Conservation (phyloP, 129 eudicot genomes). For the Artemisia tridentata region DNA sequence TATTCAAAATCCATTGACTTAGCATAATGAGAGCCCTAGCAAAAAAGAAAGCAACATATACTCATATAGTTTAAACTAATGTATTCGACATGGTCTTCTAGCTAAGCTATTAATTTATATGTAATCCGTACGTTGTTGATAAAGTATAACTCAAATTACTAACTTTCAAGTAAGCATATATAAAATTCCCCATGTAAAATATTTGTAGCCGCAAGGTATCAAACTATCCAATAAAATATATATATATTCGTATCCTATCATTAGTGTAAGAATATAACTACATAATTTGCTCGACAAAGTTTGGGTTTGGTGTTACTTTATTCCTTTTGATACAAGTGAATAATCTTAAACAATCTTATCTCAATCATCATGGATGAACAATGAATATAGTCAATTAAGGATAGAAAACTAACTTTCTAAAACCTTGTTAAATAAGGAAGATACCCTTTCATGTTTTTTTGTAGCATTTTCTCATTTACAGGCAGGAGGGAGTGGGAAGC, state of each 20-base stretch:
- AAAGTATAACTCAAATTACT: background rate
- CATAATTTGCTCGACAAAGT: conserved; percentile 1
- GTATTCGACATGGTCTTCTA: no score
- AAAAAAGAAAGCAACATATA: no score
- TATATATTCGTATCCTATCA: no score
- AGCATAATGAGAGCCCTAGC: no score
- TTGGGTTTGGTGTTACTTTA: background rate
- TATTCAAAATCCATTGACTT: no score
- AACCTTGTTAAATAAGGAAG: conserved; percentile 19
- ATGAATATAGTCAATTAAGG: conserved; percentile 12
- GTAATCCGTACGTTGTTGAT: no score
- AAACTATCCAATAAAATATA: no score
- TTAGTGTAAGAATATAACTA: background rate
- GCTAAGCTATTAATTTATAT: no score
- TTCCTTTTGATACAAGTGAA: background rate
- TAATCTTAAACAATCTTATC: background rate
- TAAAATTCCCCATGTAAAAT: background rate
- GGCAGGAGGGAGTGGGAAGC: no score
- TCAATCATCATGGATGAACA: background rate
- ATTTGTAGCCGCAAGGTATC: no score
- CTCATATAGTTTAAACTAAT: no score
- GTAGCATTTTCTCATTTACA: background rate
- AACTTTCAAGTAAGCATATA: background rate
- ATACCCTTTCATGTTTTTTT: conserved; percentile 12
- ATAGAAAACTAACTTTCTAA: background rate